Evolutionary conservation across 495 filamentous ascomycete genomes (phyloP), one percentile per base, ranked within the genome.

Genomic region (Terfezia boudieri): DNA sequence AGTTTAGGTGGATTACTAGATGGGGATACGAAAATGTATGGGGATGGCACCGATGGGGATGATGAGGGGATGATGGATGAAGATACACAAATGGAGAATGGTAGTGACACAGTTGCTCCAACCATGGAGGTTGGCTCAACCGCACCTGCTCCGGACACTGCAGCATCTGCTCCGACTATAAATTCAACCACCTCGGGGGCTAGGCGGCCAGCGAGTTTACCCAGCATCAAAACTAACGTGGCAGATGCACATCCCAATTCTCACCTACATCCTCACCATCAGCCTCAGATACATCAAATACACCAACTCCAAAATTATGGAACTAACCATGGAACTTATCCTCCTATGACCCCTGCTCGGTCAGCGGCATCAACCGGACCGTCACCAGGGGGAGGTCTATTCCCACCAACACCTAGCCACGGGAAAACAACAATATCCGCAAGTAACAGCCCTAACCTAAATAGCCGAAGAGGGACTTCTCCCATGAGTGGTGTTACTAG

Each of bases 1-100:
- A 96, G 85, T 63, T 82, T 88, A 75, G 83, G 84, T 23, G 81
- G 86, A 65, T 90, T 87, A 64, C 80, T 74, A 5, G 78, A 78
- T 12, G 86, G 92, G 49, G 89, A 61, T 43, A 65, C 61, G 1
- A 64, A 64, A 54, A 57, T 55, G 11, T 54, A 36, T 50, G 61
- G 61, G 17, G 52, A 61, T 37, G 62, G 56, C 9, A 58, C 53
- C 36, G 62, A 64, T 50, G 56, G 55, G 0, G 62, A 62, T 17
- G 62, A 64, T 16, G 62, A 61, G 2, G 41, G 41, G 14, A 14
- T 46, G 9, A 62, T 64, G 61, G 61, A 64, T n/a, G 62, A 57
- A 1, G 62, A 64, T 20, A 56, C 56, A 12, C 52, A 61, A 35
- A 65, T 65, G 22, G 62, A 55, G 32, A 59, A 61, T 55, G 61